Evolutionary conservation across 257 asterid genomes (phyloP).

Genomic region (Solanum piurae): DNA sequence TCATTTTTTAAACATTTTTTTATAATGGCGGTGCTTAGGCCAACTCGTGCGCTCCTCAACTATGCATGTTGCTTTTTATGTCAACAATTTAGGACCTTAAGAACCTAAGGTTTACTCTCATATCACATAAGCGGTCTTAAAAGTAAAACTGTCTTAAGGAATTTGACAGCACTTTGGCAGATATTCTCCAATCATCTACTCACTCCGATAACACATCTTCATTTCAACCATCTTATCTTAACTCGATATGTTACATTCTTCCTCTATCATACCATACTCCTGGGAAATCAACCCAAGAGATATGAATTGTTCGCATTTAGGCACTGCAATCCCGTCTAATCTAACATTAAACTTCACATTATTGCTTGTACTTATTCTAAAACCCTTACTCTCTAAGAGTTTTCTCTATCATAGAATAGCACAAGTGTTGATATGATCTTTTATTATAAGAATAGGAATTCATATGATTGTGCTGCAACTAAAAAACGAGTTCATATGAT

Average conservation of each 20-base stretch:
- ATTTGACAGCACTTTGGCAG: background rate
- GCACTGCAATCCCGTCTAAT: background rate
- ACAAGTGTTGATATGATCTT: background rate
- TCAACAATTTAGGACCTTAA: background rate
- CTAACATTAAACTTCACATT: background rate
- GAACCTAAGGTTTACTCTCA: background rate
- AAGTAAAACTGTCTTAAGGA: too few species aligned
- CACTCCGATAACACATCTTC: background rate
- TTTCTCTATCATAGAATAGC: background rate
- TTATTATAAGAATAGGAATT: background rate
- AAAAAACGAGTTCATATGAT: background rate
- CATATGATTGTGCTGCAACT: background rate
- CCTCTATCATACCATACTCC: background rate
- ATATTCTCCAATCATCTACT: background rate
- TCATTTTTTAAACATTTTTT: background rate
- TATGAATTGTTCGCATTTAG: background rate
- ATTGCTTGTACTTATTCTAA: background rate
- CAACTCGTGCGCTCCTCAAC: background rate
- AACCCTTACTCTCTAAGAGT: background rate
- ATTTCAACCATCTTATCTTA: background rate
- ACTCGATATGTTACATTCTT: background rate
- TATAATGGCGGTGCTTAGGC: background rate
- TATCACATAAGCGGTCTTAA: background rate
- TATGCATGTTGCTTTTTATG: background rate
- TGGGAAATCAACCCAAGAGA: background rate